Evolutionary conservation across 345 rosid species (phyloP), one percentile per base, ranked within the genome.

Genomic region (Eucalyptus pauciflora): DNA sequence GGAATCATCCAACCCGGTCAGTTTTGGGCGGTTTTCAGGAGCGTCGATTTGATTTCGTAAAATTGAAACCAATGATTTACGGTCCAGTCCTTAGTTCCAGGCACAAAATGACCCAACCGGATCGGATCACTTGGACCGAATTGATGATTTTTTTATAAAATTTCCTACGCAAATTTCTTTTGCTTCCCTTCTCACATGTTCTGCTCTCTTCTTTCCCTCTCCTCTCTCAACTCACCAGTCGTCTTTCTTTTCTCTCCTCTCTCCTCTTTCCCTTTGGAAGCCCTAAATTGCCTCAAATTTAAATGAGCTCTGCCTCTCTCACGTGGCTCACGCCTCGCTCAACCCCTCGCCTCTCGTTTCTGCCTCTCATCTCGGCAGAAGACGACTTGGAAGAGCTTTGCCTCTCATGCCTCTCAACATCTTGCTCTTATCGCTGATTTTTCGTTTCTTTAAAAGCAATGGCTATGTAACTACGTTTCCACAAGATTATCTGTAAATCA

Each of bases 101-200:
- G 2, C 24, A 0, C 7, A 18, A 52, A 18, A 52, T 1, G 56
- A 52, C 10, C 56, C 10, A 1, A 52, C 2, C 4, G 0, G 58
- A 52, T 18, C 1, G 13, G 6, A 4, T 13, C 29, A 1, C 29
- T 56, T 56, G 5, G 29, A 56, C 62, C 1, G 10, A 4, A 56
- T 24, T 56, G 13, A 56, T 24, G 62, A 22, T 56, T 2, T 24
- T 56, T 56, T 24, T 4, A 9, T 56, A 24, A 22, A 56, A 56
- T 4, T 56, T 56, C 29, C 24, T 29, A 10, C 0, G 6, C 29
- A 56, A 56, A 56, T 24, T 56, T 56, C 29, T 56, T 10, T 24
- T 56, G 29, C 27, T 24, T 24, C 29, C 29, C 20, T 24, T 56
- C 62, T 56, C 29, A 24, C 13, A 10, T 56, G 62, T 56, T 24